These are phyloP conservation scores for Lactifluus hygrophoroides DNA, from an alignment of 768 basidiomycete species.

Conservation along the genomic window DNA sequence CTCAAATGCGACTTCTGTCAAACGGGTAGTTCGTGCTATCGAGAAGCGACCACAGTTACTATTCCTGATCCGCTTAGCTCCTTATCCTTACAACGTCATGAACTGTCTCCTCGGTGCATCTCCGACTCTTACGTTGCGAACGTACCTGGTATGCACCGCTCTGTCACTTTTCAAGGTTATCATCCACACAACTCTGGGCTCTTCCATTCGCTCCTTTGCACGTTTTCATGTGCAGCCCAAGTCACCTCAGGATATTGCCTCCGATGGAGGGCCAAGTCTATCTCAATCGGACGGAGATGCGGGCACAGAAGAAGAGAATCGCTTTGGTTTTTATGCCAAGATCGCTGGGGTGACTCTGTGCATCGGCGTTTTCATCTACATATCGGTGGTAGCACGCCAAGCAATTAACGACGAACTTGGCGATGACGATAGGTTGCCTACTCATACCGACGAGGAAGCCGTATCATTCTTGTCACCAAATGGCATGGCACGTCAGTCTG, in stretches of 20 bases:
- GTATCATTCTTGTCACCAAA: conserved; percentile 16
- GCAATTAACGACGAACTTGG: conserved; percentile 51
- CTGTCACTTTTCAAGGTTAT: conserved; percentile 84
- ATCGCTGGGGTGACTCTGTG: conserved; percentile 62
- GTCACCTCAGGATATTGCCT: conserved; percentile 20
- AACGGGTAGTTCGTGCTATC: conserved; percentile 77
- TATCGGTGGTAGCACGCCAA: conserved; percentile 67
- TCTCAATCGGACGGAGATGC: conserved; percentile 1
- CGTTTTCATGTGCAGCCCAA: conserved; percentile 39
- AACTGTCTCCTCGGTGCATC: conserved; percentile 88
- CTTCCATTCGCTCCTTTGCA: conserved; percentile 77
- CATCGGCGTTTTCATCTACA: conserved; percentile 67
- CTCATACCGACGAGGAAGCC: conserved; percentile 20
- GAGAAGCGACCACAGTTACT: conserved; percentile 82
- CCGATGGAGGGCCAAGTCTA: conserved; percentile 18
- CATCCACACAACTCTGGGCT: conserved; percentile 83
- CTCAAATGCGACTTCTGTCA: conserved; percentile 58
- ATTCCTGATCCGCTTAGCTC: conserved; percentile 87
- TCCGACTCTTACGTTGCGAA: conserved; percentile 68
- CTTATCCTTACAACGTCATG: conserved; percentile 91
- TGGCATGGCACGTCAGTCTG: conserved; percentile 12
- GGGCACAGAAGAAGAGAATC: conserved; percentile 34
- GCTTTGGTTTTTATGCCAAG: conserved; percentile 53
- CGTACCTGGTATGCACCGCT: conserved; percentile 73
- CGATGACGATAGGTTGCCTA: conserved; percentile 32